Percentiles rank a stretch among this genome's conserved stretches.
phyloP scores from a whole-genome alignment of 2,329 filamentous ascomycete genomes.

The Claviceps capensis region DNA sequence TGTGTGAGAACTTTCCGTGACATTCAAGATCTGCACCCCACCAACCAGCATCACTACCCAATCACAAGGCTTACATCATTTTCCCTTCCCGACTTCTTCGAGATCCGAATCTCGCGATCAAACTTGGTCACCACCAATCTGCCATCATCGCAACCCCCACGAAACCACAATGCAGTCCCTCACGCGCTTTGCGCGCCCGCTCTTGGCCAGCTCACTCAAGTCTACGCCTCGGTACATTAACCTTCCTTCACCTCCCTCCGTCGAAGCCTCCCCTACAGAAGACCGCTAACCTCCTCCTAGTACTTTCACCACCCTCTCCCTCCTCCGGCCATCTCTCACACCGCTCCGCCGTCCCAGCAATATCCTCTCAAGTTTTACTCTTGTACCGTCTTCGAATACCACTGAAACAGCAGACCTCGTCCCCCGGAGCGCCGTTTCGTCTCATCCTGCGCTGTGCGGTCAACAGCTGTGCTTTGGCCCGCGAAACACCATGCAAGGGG shows the following conservation, averaged over 20 bases:
- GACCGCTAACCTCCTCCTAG: slow-evolving; percentile 13
- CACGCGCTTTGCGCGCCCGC: slow-evolving; percentile 18
- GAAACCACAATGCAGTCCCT: slow-evolving; percentile 13
- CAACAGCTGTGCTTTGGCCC: slow-evolving; percentile 45
- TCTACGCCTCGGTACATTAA: slow-evolving; percentile 14
- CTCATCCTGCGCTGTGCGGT: slow-evolving; percentile 37
- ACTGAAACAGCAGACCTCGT: slow-evolving; percentile 29
- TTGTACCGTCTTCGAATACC: slow-evolving; percentile 11
- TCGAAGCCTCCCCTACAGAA: not conserved
- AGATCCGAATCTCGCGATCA: not conserved
- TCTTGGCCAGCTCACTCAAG: slow-evolving; percentile 12
- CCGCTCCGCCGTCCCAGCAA: slow-evolving; percentile 19
- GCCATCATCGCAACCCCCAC: not conserved
- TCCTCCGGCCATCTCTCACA: slow-evolving; percentile 33
- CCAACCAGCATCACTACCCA: not conserved
- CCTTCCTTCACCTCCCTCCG: not conserved
- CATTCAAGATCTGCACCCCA: not conserved
- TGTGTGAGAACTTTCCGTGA: too few species aligned
- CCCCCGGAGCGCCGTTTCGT: slow-evolving; percentile 28
- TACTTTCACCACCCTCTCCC: slow-evolving; percentile 34
- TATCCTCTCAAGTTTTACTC: slow-evolving; percentile 18
- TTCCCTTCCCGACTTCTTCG: not conserved
- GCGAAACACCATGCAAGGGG: slow-evolving; percentile 41
- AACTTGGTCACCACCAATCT: not conserved
- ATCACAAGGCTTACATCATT: not conserved